Evolutionary conservation across 1,139 yeast species (phyloP), one percentile per base, ranked within the genome.

Genomic region (Blastobotrys persicus): DNA sequence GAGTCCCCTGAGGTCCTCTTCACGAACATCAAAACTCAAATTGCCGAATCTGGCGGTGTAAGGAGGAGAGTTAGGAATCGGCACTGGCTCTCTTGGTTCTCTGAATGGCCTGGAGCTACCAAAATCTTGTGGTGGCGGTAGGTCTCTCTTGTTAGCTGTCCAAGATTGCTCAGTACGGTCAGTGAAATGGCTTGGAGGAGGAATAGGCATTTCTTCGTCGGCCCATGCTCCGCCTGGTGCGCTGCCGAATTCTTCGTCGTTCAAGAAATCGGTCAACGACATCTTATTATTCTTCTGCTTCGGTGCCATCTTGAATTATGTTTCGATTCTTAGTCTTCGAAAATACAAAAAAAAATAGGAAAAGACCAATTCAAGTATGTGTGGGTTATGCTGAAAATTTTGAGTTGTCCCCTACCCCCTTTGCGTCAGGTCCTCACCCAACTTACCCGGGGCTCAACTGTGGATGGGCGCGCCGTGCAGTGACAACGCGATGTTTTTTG

Each of bases 51-150:
- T 81, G 17, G 96, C 97, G 63, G 88, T 85, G 76, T 72, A 94
- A 49, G 99, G 99, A 28, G 97, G 91, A 49, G 74, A 77, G 62
- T 89, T 95, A 44, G 99, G 99, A 55, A 94, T 76, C 42, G 96
- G 96, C 62, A 73, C 85, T 63, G 83, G 92, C 55, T 76, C 78
- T 68, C 88, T 53, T 14, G 55, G 46, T 33, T 49, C 46, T 31
- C 55, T 17, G 28, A 19, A 6, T 11, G n/a, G 20, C 17, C 17
- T 31, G 18, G n/a, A 19, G 11, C 40, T 33, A 19, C 48, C 56
- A 41, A 38, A 26, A 2, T 48, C 47, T 31, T 42, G 46, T n/a
- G 42, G 44, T 38, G 32, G 48, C 14, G 45, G 44, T 28, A 32
- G n/a, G 23, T 48, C 50, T 33, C 54, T 38, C 44, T 47, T 50